A percentile compares a stretch with the other conserved stretches of the same genome.
Evolutionary conservation across 306 rosid genomes (phyloP).

Genomic region (Prunus salicina): DNA sequence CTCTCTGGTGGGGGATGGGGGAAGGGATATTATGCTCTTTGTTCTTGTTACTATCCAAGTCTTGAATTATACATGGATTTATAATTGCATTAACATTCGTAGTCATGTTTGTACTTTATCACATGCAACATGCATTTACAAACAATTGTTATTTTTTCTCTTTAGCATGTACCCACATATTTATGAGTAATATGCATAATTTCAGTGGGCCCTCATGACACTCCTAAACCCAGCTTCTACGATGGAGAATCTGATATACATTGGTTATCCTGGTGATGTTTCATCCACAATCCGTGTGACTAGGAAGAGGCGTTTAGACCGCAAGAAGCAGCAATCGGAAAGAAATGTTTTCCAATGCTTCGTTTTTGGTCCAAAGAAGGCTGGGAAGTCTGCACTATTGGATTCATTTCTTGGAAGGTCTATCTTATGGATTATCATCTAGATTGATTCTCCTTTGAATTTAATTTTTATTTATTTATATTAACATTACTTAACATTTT

Average conservation of each 20-base stretch:
- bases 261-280: constrained; percentile 77
- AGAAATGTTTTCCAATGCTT: constrained; percentile 87
- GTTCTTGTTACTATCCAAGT: neutral
- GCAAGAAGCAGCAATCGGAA: constrained; percentile 82
- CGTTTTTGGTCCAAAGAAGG: constrained; percentile 89
- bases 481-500: constrained; percentile 7
- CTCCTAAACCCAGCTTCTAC: constrained; percentile 74
- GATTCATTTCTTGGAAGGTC: constrained; percentile 87
- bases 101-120: neutral
- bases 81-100: neutral
- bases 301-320: constrained; percentile 75
- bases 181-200: constrained; percentile 11
- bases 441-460: constrained; percentile 3
- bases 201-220: constrained; percentile 97
- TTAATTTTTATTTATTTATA: neutral
- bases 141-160: neutral
- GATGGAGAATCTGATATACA: constrained; percentile 86
- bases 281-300: constrained; percentile 77
- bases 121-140: neutral
- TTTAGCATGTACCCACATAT: neutral
- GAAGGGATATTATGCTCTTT: neutral
- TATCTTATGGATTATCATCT: constrained; percentile 1
- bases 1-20: neutral
- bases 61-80: neutral
- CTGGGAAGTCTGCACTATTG: constrained; percentile 88